Evolutionary conservation across 768 basidiomycete genomes (phyloP).

Genomic region (Podaxis pistillaris): DNA sequence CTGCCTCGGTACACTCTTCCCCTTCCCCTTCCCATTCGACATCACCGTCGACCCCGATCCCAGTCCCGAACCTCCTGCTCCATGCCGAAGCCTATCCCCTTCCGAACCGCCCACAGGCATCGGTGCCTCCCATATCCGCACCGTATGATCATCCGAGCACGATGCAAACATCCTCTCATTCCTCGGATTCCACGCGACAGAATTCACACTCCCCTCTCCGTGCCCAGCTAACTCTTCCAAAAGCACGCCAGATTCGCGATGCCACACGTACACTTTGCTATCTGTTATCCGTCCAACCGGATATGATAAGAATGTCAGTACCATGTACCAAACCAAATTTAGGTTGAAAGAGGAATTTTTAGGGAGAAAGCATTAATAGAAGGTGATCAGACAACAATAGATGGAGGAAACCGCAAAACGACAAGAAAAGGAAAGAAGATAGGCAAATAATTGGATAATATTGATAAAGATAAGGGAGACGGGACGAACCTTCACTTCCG

Average conservation of each 20-base stretch:
- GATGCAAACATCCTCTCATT: conserved; percentile 93
- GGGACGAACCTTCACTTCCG: conserved; percentile 85
- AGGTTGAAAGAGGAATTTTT: background rate
- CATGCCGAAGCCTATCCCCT: background rate
- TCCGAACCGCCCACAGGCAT: conserved; percentile 10
- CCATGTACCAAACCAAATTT: background rate
- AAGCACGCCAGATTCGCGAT: conserved; percentile 77
- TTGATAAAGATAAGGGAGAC: background rate
- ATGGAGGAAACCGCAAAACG: conserved; percentile 14
- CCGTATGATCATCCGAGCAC: conserved; percentile 88
- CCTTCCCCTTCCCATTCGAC: conserved; percentile 61
- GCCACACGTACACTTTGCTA: conserved; percentile 93
- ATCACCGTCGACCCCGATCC: background rate
- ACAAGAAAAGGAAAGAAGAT: conserved; percentile 1
- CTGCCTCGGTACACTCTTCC: conserved; percentile 47
- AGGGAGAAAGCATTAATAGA: background rate
- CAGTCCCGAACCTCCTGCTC: background rate
- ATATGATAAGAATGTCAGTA: background rate
- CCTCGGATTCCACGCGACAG: conserved; percentile 93
- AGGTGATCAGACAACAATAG: background rate
- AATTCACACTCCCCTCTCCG: conserved; percentile 87
- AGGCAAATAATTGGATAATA: background rate
- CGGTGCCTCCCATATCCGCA: conserved; percentile 84
- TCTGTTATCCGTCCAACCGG: conserved; percentile 46
- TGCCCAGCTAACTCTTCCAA: conserved; percentile 91